Percentiles rank a stretch among this genome's conserved stretches.
These are phyloP conservation scores for Pontederia paniculata DNA, from an alignment of 176 grass and related monocot species.

Conservation along the genomic window DNA sequence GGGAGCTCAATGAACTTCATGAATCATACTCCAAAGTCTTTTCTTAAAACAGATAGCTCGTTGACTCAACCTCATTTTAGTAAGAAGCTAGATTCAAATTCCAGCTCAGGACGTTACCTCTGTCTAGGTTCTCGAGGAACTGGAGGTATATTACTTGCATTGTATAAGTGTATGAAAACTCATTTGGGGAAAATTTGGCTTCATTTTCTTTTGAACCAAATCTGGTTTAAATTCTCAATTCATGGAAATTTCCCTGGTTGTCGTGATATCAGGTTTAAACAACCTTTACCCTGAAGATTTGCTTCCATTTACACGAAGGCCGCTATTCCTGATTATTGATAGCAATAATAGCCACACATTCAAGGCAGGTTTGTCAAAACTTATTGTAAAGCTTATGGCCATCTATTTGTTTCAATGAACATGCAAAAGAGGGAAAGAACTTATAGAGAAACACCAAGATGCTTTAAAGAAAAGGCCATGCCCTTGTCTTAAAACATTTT, in stretches of 20 bases:
- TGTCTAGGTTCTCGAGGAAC: conserved; percentile 17
- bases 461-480: neutral
- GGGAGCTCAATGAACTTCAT: conserved; percentile 1
- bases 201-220: neutral
- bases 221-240: neutral
- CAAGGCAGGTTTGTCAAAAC: conserved; percentile 22
- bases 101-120: neutral
- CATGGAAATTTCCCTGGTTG: neutral
- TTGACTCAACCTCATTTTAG: neutral
- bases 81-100: neutral
- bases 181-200: neutral
- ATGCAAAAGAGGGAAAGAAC: neutral
- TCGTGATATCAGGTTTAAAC: conserved; percentile 8
- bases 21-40: neutral
- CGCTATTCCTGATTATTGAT: conserved; percentile 15
- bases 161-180: neutral
- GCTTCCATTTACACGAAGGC: conserved; percentile 22
- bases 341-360: conserved; percentile 14
- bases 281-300: conserved; percentile 18
- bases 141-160: conserved; percentile 13
- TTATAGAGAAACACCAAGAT: neutral
- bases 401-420: neutral
- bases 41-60: neutral
- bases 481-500: neutral
- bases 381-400: neutral